Percentiles rank a stretch among this genome's conserved stretches.
Evolutionary conservation across 2,329 filamentous ascomycete species (phyloP).

Genomic region (Fusarium temperatum): DNA sequence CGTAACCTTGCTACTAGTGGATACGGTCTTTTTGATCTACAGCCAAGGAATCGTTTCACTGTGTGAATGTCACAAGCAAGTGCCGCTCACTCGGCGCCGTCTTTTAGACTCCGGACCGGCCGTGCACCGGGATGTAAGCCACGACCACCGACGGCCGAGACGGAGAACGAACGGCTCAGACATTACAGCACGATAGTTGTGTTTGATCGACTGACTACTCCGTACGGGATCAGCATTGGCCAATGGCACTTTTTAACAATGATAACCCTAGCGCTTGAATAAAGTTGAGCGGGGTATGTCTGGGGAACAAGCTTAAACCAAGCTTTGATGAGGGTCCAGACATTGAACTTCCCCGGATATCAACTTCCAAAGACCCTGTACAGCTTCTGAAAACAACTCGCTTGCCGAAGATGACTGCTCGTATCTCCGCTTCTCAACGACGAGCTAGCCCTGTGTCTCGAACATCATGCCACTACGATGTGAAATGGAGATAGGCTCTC

Average conservation of each 20-base stretch:
- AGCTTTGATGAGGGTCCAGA: constrained; percentile 4
- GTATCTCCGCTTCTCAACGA: constrained; percentile 19
- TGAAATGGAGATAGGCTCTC: background rate
- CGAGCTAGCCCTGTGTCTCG: background rate
- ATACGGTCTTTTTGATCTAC: constrained; percentile 23
- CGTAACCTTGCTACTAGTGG: constrained; percentile 20
- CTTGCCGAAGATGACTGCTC: constrained; percentile 21
- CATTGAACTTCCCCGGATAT: background rate
- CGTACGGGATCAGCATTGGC: background rate
- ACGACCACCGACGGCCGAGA: constrained; percentile 19
- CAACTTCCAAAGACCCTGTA: background rate
- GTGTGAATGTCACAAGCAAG: constrained; percentile 19
- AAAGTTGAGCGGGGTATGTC: constrained; percentile 6
- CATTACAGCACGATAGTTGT: background rate
- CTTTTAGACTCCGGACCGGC: constrained; percentile 34
- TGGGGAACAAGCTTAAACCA: constrained; percentile 1
- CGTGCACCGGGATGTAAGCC: constrained; percentile 6
- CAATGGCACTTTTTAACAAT: background rate
- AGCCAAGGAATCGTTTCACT: constrained; percentile 12
- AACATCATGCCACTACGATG: constrained; percentile 12
- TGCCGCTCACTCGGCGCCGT: constrained; percentile 23
- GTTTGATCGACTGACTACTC: background rate
- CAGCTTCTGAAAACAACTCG: constrained; percentile 2
- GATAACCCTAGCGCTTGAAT: background rate
- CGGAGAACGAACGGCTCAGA: constrained; percentile 8